Evolutionary conservation across 169 alveolate species (phyloP).

Genomic region (Eimeria zaria): DNA sequence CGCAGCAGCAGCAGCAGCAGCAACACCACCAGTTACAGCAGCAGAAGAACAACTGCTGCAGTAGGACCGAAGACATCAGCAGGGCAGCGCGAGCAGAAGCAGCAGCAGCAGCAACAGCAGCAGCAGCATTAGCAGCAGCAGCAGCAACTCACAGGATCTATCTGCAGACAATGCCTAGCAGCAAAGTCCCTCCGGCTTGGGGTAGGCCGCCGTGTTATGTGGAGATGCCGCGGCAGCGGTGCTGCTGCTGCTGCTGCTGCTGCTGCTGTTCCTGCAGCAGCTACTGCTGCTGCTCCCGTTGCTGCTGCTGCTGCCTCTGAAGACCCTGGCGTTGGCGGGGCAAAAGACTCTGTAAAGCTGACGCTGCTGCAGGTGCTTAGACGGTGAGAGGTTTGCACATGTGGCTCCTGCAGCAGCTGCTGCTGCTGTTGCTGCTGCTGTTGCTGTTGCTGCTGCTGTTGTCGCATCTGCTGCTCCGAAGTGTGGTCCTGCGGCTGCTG

Average conservation of each 20-base stretch:
- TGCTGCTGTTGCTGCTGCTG: slow-evolving; percentile 38
- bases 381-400: slow-evolving; percentile 6
- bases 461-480: not conserved
- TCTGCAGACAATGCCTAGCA: slow-evolving; percentile 38
- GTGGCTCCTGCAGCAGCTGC: not conserved
- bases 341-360: not conserved
- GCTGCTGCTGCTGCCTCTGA: slow-evolving; percentile 60
- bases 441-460: not conserved
- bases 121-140: slow-evolving; percentile 15
- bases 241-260: slow-evolving; percentile 27
- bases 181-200: slow-evolving; percentile 55
- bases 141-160: slow-evolving; percentile 67
- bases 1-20: not conserved
- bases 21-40: not conserved
- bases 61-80: no score
- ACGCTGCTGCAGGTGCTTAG: slow-evolving; percentile 48
- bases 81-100: not conserved
- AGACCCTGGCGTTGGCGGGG: not conserved
- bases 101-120: slow-evolving; percentile 11
- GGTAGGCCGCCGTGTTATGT: slow-evolving; percentile 44
- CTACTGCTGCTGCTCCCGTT: slow-evolving; percentile 22
- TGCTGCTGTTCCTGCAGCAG: no score
- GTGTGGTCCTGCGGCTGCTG: slow-evolving; percentile 38
- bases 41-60: slow-evolving; percentile 3
- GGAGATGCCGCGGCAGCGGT: slow-evolving; percentile 30